Base-by-base conservation (phyloP, 2,329 filamentous ascomycete genomes). In the Allantophomopsis cytisporea region DNA sequence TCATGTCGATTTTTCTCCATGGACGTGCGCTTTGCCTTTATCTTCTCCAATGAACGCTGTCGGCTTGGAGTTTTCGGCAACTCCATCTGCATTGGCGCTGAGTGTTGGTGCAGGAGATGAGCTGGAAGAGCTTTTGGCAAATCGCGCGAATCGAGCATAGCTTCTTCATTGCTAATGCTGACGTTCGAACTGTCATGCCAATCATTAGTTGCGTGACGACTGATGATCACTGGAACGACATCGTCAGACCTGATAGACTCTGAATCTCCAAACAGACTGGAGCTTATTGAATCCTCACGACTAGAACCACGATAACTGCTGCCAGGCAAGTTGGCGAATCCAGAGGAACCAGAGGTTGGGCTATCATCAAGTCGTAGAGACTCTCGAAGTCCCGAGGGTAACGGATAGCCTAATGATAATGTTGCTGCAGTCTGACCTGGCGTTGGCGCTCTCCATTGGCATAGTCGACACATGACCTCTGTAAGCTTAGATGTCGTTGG, bases 401-500 rank as follows among this genome's bases (percentile, higher is more conserved):
- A 66, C 1, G 76, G 69, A 33, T 79, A 71, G 2, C 71, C 63
- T 32, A 73, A 62, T 1, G 70, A 59, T 16, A 67, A 54, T 4
- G 64, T 60, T 20, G 61, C 54, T 16, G 56, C 58, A 39, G 59
- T 61, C 42, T 59, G 63, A 20, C 58, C 59, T 1, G 72, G 66
- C 2, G 66, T 64, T 13, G 87, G 81, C 5, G 87, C 76, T 54
- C 89, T 93, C 91, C 91, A 98, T 52, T 94, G 83, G 54, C 91
- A 98, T 20, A 94, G 72, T 41, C 81, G 79, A 46, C 83, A 81
- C 48, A 98, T 68, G 1, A 91, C 85, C 53, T 98, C 88, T 1
- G 80, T 86, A 37, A 98, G 61, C 60, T 96, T 96, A 3, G 83
- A 83, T 34, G 86, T 80, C 31, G 89, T 96, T 30, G 94, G 93